Conservation (phyloP, 2,329 filamentous ascomycete genomes). For the Beauveria australis region DNA sequence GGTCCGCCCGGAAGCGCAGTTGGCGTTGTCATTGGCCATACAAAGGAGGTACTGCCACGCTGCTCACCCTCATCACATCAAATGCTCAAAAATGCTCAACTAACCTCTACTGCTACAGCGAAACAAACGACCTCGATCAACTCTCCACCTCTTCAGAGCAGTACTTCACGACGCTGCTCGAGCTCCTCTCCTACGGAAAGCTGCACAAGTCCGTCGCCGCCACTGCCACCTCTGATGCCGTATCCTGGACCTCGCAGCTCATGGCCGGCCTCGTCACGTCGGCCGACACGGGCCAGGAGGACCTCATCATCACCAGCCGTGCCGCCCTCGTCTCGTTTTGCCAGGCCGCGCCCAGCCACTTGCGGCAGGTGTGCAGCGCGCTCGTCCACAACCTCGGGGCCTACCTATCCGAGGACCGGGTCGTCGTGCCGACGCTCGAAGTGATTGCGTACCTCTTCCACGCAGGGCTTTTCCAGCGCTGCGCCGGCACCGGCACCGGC, state of each 20-base stretch:
- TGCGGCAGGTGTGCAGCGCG: slow-evolving; percentile 39
- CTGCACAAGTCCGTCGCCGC: slow-evolving; percentile 30
- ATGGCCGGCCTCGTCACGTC: slow-evolving; percentile 63
- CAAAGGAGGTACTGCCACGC: slow-evolving; percentile 32
- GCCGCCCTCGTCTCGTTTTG: slow-evolving; percentile 54
- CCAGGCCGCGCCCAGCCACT: slow-evolving; percentile 28
- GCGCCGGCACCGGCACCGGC: slow-evolving; percentile 11
- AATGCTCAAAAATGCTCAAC: background rate
- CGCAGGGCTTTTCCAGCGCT: slow-evolving; percentile 39
- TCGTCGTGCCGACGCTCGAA: slow-evolving; percentile 69
- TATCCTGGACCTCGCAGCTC: slow-evolving; percentile 42
- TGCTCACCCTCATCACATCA: background rate
- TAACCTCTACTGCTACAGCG: background rate
- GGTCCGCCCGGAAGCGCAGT: slow-evolving; percentile 61
- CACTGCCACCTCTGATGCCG: slow-evolving; percentile 23
- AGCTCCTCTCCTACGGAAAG: slow-evolving; percentile 30
- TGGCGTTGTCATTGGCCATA: slow-evolving; percentile 39
- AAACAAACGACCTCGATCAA: slow-evolving; percentile 23
- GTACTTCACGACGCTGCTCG: slow-evolving; percentile 51
- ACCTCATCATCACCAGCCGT: slow-evolving; percentile 61
- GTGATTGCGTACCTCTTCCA: slow-evolving; percentile 71
- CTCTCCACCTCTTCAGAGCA: slow-evolving; percentile 48
- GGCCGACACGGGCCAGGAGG: slow-evolving; percentile 70
- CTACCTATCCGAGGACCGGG: slow-evolving; percentile 55
- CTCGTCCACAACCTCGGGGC: slow-evolving; percentile 46